Base-by-base conservation (phyloP, 2,329 filamentous ascomycete genomes). In the Claviceps maximensis region DNA sequence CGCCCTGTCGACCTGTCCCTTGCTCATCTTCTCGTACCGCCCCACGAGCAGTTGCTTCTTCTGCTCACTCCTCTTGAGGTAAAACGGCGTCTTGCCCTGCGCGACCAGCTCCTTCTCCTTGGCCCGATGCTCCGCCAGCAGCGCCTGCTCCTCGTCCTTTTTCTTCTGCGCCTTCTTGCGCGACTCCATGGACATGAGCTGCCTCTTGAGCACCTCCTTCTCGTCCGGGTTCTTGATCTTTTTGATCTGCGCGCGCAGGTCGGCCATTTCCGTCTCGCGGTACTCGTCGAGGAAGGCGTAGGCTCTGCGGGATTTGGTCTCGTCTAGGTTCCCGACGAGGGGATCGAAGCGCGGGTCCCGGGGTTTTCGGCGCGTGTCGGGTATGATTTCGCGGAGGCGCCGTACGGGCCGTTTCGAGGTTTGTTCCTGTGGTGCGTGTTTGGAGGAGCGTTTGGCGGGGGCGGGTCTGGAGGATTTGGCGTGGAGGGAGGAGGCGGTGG, bases 281-380 rank as follows among this genome's bases (percentile, higher is more conserved):
- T 97, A 97, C 56, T 88, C 84, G 60, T 90, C 82, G 50, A 98
- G 72, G 71, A 98, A 98, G 2, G 82, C 76, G 70, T 98, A 98
- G 36, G 89, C 87, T 59, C 81, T 83, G 55, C 78, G 78, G 36
- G 83, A 69, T 58, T 78, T 79, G 49, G 71, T 69, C 64, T 78
- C 79, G 64, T 87, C 80, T 23, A 74, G 66, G 17, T 67, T 69
- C 54, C 74, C 66, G 41, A 75, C 27, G 17, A 55, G 66, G 0
- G 83, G 77, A 57, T 93, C 88, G 71, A 98, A 98, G 50, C 93
- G 85, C 19, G 93, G 93, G 68, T 98, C 93, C 52, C 91, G 84
- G 21, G 75, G 60, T 64, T 86, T 87, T 54, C 78, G 75, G 15
- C 75, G 70, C 7, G 66, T 66, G 36, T 74, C 68, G 2, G 71